A percentile compares a stretch with the other conserved stretches of the same genome.
Conservation (phyloP, 306 rosid species). For the Glycine tomentella region DNA sequence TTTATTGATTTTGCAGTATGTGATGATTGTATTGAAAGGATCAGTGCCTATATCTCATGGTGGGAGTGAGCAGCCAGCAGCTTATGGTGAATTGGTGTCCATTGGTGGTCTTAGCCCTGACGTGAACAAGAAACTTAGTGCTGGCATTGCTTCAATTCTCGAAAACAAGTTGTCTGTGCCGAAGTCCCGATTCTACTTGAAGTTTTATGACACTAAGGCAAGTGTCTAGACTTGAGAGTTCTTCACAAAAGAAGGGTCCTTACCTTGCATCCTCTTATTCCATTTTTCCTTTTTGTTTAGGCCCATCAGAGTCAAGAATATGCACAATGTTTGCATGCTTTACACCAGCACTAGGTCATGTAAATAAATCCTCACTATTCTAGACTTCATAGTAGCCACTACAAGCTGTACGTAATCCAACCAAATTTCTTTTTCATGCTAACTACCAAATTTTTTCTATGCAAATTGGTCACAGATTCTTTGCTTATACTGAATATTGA, state of each 20-base stretch:
- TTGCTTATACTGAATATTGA: constrained; percentile 42
- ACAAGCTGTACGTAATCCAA: constrained; percentile 20
- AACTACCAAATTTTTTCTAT: neutral
- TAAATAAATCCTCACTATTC: constrained; percentile 56
- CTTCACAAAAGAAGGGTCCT: constrained; percentile 49
- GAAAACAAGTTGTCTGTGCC: constrained; percentile 82
- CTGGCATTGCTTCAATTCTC: constrained; percentile 70
- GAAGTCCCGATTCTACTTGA: constrained; percentile 73
- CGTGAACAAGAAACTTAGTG: constrained; percentile 81
- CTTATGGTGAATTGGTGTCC: constrained; percentile 88
- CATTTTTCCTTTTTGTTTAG: constrained; percentile 87
- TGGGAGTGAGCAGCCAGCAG: constrained; percentile 84
- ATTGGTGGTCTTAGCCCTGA: constrained; percentile 84
- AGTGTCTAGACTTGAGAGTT: constrained; percentile 48
- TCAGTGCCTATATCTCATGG: constrained; percentile 84
- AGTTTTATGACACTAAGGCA: constrained; percentile 84
- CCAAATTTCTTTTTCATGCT: constrained; percentile 3
- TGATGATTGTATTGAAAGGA: constrained; percentile 89
- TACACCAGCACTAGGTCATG: constrained; percentile 95
- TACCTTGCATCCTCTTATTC: constrained; percentile 62
- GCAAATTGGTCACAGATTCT: neutral
- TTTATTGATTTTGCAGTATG: constrained; percentile 62
- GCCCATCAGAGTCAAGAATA: constrained; percentile 85
- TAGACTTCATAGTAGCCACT: neutral
- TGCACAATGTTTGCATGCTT: constrained; percentile 97